A percentile compares a stretch with the other conserved stretches of the same genome.
phyloP scores from a whole-genome alignment of 2,329 filamentous ascomycete genomes.

The Phialemonium atrogriseum region DNA sequence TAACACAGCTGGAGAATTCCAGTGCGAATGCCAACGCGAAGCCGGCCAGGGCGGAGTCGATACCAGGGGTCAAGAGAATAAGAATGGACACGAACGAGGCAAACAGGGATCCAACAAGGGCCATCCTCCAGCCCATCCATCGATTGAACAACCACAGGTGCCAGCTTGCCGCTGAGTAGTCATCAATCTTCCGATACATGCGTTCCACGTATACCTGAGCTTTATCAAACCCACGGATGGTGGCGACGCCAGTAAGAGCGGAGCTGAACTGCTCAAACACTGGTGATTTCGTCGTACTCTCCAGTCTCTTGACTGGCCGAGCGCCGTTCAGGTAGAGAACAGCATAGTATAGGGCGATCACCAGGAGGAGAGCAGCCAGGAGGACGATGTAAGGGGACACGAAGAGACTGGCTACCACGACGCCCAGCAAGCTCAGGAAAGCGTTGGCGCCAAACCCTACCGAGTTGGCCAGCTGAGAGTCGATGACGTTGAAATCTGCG shows the following conservation, averaged over 20 bases:
- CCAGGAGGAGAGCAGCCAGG: slow-evolving; percentile 49
- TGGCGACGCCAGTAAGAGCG: slow-evolving; percentile 62
- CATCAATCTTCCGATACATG: slow-evolving; percentile 64
- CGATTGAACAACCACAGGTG: slow-evolving; percentile 66
- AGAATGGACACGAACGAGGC: slow-evolving; percentile 55
- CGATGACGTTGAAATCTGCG: slow-evolving; percentile 66
- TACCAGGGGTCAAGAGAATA: slow-evolving; percentile 50
- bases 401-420: slow-evolving; percentile 58
- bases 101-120: slow-evolving; percentile 60
- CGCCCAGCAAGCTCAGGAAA: slow-evolving; percentile 53
- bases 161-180: slow-evolving; percentile 57
- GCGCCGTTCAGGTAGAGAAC: slow-evolving; percentile 60
- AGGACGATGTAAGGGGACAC: slow-evolving; percentile 61
- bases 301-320: slow-evolving; percentile 67
- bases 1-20: slow-evolving; percentile 56
- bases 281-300: slow-evolving; percentile 69
- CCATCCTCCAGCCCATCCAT: slow-evolving; percentile 70
- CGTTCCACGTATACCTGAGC: slow-evolving; percentile 55
- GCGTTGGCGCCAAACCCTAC: slow-evolving; percentile 52
- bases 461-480: slow-evolving; percentile 57
- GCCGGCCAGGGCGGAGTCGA: slow-evolving; percentile 64
- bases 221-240: slow-evolving; percentile 70
- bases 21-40: slow-evolving; percentile 69
- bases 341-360: slow-evolving; percentile 49
- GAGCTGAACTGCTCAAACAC: slow-evolving; percentile 75